These are phyloP conservation scores for Marasmius tenuissimus DNA, from an alignment of 1,284 basidiomycete species.

Conservation along the genomic window DNA sequence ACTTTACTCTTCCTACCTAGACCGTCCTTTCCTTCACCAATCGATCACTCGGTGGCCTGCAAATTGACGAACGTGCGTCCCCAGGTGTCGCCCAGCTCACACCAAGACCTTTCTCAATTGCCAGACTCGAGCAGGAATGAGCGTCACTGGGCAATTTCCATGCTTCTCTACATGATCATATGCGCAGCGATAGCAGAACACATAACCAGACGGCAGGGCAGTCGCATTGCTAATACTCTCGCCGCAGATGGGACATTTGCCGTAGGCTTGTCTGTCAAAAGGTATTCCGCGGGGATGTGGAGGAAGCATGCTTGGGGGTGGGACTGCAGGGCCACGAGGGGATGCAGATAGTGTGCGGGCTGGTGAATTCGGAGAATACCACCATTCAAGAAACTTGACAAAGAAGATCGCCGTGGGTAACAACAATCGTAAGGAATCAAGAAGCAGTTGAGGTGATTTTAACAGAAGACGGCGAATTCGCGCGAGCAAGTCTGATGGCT, in stretches of 20 bases:
- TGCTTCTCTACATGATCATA: slow-evolving; percentile 82
- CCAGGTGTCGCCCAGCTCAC: slow-evolving; percentile 30
- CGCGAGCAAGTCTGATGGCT: slow-evolving; percentile 35
- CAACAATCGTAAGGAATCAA: slow-evolving; percentile 80
- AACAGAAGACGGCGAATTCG: slow-evolving; percentile 45
- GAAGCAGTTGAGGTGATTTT: slow-evolving; percentile 58
- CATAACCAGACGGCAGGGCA: slow-evolving; percentile 89
- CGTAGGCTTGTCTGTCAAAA: slow-evolving; percentile 66
- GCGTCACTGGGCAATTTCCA: slow-evolving; percentile 86
- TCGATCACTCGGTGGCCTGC: neutral
- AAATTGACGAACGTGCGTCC: slow-evolving; percentile 41
- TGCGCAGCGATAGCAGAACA: slow-evolving; percentile 94
- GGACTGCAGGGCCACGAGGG: slow-evolving; percentile 66
- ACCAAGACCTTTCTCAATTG: slow-evolving; percentile 88
- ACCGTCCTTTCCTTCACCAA: neutral
- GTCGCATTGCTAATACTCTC: slow-evolving; percentile 84
- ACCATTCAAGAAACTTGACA: slow-evolving; percentile 98
- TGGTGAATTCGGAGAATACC: slow-evolving; percentile 97
- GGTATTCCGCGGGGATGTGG: slow-evolving; percentile 68
- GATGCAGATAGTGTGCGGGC: slow-evolving; percentile 62
- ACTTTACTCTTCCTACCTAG: neutral
- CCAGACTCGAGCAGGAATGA: slow-evolving; percentile 71
- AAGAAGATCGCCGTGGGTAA: slow-evolving; percentile 94
- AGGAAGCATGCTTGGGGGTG: slow-evolving; percentile 72
- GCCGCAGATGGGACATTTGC: slow-evolving; percentile 83